A percentile compares a stretch with the other conserved stretches of the same genome.
phyloP scores from a whole-genome alignment of 108 stramenopile genomes.

The Skeletonema potamos region DNA sequence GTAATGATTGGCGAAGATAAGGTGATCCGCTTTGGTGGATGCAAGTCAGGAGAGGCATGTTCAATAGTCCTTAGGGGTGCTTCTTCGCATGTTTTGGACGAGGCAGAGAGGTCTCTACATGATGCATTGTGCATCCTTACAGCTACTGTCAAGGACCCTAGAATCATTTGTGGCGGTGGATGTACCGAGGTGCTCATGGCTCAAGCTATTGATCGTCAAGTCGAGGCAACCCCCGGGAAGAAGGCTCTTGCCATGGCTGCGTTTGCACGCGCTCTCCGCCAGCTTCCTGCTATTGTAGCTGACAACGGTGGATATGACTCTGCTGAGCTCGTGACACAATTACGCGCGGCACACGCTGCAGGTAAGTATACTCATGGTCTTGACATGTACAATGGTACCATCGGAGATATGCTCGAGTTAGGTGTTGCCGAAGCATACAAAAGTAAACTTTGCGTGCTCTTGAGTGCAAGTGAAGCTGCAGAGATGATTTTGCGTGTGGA shows the following conservation, averaged over 20 bases:
- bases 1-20: slow-evolving; percentile 99
- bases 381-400: slow-evolving; percentile 93
- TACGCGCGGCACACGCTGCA: slow-evolving; percentile 90
- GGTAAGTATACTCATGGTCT: slow-evolving; percentile 89
- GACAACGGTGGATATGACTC: slow-evolving; percentile 99
- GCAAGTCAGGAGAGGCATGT: slow-evolving; percentile 95
- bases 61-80: slow-evolving; percentile 97
- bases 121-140: slow-evolving; percentile 96
- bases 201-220: slow-evolving; percentile 88
- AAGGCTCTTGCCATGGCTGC: slow-evolving; percentile 98
- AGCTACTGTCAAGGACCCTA: slow-evolving; percentile 94
- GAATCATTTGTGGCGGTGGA: slow-evolving; percentile 96
- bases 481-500: slow-evolving; percentile 99
- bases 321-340: slow-evolving; percentile 94
- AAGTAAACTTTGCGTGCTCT: slow-evolving; percentile 94
- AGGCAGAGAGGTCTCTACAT: slow-evolving; percentile 96
- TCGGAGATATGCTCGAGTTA: slow-evolving; percentile 94
- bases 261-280: slow-evolving; percentile 93
- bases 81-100: slow-evolving; percentile 94
- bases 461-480: slow-evolving; percentile 97
- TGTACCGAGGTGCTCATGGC: slow-evolving; percentile 95
- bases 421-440: slow-evolving; percentile 96
- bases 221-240: slow-evolving; percentile 93
- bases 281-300: slow-evolving; percentile 97
- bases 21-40: slow-evolving; percentile 92